These are phyloP conservation scores for Fraxinus sp. DNA, from an alignment of 305 asterid species.

Conservation along the genomic window DNA sequence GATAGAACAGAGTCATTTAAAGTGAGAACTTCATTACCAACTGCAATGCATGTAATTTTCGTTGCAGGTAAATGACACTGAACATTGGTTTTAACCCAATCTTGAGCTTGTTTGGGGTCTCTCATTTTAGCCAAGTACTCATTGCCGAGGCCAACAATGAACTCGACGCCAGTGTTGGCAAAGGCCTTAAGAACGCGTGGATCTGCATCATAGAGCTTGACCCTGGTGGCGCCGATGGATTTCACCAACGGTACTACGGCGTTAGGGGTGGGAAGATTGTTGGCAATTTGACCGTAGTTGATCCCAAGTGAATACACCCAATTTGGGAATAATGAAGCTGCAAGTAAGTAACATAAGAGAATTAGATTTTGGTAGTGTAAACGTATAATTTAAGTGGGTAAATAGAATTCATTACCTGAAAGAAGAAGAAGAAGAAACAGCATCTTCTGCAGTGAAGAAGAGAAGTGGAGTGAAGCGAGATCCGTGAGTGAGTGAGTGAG, in stretches of 20 bases:
- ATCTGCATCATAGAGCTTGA: constrained; percentile 89
- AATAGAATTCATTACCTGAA: background rate
- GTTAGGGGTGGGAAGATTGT: constrained; percentile 75
- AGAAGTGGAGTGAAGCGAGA: background rate
- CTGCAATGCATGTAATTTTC: constrained; percentile 63
- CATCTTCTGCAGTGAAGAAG: background rate
- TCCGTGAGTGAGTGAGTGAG: background rate
- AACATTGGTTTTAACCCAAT: constrained; percentile 75
- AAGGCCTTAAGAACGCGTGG: constrained; percentile 72
- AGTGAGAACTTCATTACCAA: constrained; percentile 81
- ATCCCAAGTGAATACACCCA: constrained; percentile 52
- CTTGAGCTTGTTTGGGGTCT: constrained; percentile 56
- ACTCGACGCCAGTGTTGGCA: constrained; percentile 72
- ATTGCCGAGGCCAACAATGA: constrained; percentile 74
- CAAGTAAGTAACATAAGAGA: background rate
- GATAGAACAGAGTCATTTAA: constrained; percentile 60
- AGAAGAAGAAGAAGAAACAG: background rate
- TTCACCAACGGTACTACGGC: constrained; percentile 60
- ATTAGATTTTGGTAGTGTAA: background rate
- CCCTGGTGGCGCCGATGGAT: constrained; percentile 63
- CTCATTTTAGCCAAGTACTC: constrained; percentile 51
- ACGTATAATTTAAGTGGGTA: background rate
- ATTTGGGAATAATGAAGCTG: background rate
- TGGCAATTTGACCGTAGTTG: constrained; percentile 84
- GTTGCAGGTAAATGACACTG: constrained; percentile 62